A percentile compares a stretch with the other conserved stretches of the same genome.
Evolutionary conservation across 805 yeast genomes (phyloP).

Genomic region (Tetrapisispora fleetii): DNA sequence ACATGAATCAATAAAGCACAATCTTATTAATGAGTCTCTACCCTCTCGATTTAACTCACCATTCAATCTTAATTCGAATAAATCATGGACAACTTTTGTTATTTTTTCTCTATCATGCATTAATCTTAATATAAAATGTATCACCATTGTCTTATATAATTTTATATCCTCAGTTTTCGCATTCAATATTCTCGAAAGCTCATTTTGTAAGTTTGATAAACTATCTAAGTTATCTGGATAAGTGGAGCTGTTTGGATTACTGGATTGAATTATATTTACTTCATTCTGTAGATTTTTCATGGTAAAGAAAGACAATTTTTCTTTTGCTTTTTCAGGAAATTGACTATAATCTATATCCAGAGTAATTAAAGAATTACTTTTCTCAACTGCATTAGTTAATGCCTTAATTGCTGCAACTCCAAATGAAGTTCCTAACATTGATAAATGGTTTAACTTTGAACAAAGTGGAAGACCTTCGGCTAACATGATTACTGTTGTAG

Average conservation of each 20-base stretch:
- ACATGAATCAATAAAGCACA: conserved; percentile 63
- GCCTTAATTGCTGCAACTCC: conserved; percentile 56
- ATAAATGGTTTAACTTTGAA: conserved; percentile 51
- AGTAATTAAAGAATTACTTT: conserved; percentile 51
- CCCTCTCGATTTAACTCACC: conserved; percentile 57
- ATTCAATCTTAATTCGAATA: conserved; percentile 48
- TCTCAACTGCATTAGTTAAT: conserved; percentile 54
- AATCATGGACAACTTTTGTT: conserved; percentile 43
- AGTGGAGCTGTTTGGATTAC: background rate
- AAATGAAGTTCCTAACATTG: conserved; percentile 57
- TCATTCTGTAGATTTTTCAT: conserved; percentile 71
- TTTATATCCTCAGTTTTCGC: conserved; percentile 23
- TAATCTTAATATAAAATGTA: conserved; percentile 33
- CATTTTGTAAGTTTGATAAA: conserved; percentile 49
- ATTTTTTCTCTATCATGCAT: conserved; percentile 32
- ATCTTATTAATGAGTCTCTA: conserved; percentile 64
- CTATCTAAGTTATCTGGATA: conserved; percentile 24
- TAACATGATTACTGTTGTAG: conserved; percentile 47
- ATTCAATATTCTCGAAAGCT: conserved; percentile 33
- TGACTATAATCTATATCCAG: conserved; percentile 54
- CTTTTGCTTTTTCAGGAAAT: conserved; percentile 49
- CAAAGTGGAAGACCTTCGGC: conserved; percentile 72
- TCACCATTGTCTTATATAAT: conserved; percentile 22
- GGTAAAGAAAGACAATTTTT: conserved; percentile 64
- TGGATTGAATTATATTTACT: conserved; percentile 22